These are phyloP conservation scores for Vachellia pachyceras DNA, from an alignment of 306 rosid genomes.

Conservation along the genomic window DNA sequence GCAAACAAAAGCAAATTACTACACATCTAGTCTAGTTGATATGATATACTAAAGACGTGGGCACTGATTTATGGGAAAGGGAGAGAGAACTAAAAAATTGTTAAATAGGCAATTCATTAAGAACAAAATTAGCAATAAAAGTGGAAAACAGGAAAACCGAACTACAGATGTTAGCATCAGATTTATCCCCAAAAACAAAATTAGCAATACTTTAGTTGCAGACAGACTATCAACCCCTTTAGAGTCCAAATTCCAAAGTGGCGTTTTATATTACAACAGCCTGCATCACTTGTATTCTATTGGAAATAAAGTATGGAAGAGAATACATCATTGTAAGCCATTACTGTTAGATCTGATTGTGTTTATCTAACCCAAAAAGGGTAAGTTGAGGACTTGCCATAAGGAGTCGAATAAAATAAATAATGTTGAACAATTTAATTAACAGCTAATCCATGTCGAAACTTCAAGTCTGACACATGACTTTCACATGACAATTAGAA, in stretches of 20 bases:
- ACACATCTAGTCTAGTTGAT: neutral
- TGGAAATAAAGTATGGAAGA: slow-evolving; percentile 39
- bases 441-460: neutral
- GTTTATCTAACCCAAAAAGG: slow-evolving; percentile 32
- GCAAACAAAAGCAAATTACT: neutral
- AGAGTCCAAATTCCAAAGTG: slow-evolving; percentile 35
- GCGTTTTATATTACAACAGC: neutral
- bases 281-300: slow-evolving; percentile 26
- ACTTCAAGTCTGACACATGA: slow-evolving; percentile 18
- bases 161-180: neutral
- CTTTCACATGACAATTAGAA: slow-evolving; percentile 14
- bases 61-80: neutral
- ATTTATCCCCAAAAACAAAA: neutral
- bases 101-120: neutral
- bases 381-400: neutral
- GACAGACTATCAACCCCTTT: slow-evolving; percentile 22
- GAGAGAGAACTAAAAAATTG: slow-evolving; percentile 8
- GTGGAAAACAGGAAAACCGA: slow-evolving; percentile 9
- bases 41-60: neutral
- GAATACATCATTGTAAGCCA: slow-evolving; percentile 36
- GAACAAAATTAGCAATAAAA: neutral
- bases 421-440: neutral
- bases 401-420: neutral
- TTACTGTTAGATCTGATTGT: slow-evolving; percentile 22
- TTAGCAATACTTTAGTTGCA: neutral